Base-by-base conservation (phyloP, 768 basidiomycete genomes). In the Cubamyces sp. region DNA sequence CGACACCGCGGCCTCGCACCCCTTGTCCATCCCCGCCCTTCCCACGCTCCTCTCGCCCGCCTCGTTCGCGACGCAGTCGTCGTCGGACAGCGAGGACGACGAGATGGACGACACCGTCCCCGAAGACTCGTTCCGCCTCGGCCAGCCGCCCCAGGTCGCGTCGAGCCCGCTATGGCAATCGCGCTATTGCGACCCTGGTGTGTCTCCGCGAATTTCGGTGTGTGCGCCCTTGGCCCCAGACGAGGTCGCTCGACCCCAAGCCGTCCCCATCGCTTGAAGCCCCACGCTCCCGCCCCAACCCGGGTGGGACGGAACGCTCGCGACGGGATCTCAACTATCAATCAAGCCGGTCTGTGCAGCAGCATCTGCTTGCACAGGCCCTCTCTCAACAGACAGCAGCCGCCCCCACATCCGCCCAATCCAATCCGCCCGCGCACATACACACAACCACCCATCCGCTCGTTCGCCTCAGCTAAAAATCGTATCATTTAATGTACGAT, bases 11-110 rank as follows among this genome's bases (percentile, higher is more conserved):
- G 75, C 65, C 73, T 74, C 70, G 77, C 78, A 62, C 74, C 85
- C 86, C 15, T 81, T 89, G 72, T 78, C 79, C 53, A 78, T 92
- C 58, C 90, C 90, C 12, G 85, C 82, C 2, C 82, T 92, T 26
- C 86, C 90, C 3, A 65, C 76, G 23, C 65, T 74, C 59, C 72
- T 74, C 51, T 70, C 67, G 34, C 62, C 66, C 14, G 34, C 62
- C 37, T 54, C 61, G 12, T 45, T 62, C 46, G 43, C 54, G 12
- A 58, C 60, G 15, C 54, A 55, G 28, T 67, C 71, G 23, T 73
- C 71, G 9, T 73, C 71, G 6, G 71, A 73, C 46, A 66, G 69
- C 26, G 71, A 73, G 46, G 71, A 73, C 26, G 71, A 73, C 34
- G 62, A 65, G 19, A 70, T 69, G 68, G 64, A 68, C 43, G 62